Conservation (phyloP, 2,329 filamentous ascomycete species). For the Xylariales sp. region DNA sequence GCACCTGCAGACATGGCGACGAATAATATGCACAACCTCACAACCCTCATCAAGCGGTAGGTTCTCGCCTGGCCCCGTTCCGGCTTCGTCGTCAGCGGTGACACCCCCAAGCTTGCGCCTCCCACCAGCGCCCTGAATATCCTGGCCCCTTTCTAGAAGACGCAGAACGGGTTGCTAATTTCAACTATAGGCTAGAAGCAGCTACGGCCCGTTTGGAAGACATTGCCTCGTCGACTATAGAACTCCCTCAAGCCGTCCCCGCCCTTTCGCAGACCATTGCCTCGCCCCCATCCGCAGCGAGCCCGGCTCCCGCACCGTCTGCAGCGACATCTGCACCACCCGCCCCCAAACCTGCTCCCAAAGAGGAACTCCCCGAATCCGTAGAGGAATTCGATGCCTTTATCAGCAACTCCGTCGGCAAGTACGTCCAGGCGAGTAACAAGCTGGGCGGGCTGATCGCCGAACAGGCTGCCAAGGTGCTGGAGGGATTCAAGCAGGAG, state of each 20-base stretch:
- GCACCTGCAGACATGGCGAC: slow-evolving; percentile 52
- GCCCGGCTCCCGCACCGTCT: slow-evolving; percentile 32
- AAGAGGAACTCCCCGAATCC: slow-evolving; percentile 64
- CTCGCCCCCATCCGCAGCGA: slow-evolving; percentile 27
- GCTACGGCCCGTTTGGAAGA: slow-evolving; percentile 95
- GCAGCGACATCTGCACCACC: slow-evolving; percentile 18
- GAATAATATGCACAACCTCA: slow-evolving; percentile 92
- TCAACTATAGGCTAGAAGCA: slow-evolving; percentile 77
- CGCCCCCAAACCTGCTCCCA: slow-evolving; percentile 29
- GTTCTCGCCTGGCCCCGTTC: slow-evolving; percentile 22
- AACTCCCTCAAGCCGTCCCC: slow-evolving; percentile 49
- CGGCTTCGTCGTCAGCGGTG: neutral
- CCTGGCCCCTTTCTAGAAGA: slow-evolving; percentile 5
- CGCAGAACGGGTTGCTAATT: slow-evolving; percentile 37
- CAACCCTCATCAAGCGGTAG: slow-evolving; percentile 97
- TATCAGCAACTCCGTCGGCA: slow-evolving; percentile 67
- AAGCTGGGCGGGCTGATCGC: slow-evolving; percentile 73
- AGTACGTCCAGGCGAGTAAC: slow-evolving; percentile 73
- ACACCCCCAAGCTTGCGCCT: neutral
- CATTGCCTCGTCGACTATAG: slow-evolving; percentile 74
- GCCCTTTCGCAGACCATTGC: slow-evolving; percentile 36
- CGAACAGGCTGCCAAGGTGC: slow-evolving; percentile 63
- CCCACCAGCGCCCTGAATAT: too few species aligned
- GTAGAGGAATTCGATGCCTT: slow-evolving; percentile 85
- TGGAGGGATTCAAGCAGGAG: slow-evolving; percentile 73